A percentile compares a stretch with the other conserved stretches of the same genome.
These are phyloP conservation scores for Psilocybe cubensis DNA, from an alignment of 768 basidiomycete species.

Conservation along the genomic window DNA sequence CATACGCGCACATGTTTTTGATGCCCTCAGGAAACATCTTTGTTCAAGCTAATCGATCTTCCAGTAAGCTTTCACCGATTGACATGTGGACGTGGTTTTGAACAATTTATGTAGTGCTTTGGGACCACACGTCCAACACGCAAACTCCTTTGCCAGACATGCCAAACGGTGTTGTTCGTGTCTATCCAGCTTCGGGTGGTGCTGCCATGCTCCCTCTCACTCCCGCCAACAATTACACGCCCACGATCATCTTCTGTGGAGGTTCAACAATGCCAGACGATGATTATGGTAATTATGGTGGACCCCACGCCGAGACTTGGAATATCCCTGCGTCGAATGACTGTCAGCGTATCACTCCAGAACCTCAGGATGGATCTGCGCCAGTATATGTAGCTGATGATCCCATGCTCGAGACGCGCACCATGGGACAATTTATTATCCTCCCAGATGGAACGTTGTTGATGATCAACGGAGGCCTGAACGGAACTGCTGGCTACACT, in stretches of 20 bases:
- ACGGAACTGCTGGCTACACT: conserved; percentile 85
- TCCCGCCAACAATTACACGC: conserved; percentile 83
- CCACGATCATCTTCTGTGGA: conserved; percentile 88
- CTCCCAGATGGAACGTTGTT: conserved; percentile 77
- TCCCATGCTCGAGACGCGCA: conserved; percentile 70
- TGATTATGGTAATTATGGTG: conserved; percentile 76
- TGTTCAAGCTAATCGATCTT: conserved; percentile 80
- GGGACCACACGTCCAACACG: conserved; percentile 45
- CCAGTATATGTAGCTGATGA: conserved; percentile 73
- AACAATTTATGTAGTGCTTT: conserved; percentile 19
- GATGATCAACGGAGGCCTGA: conserved; percentile 77
- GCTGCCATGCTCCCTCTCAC: conserved; percentile 90
- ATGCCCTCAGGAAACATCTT: conserved; percentile 78
- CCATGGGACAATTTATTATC: conserved; percentile 90
- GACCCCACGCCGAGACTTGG: conserved; percentile 74
- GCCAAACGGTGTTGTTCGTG: conserved; percentile 73
- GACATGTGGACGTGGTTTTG: too few relatives aligned
- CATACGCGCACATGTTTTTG: conserved; percentile 73
- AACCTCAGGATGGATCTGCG: conserved; percentile 66
- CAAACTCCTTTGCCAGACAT: conserved; percentile 70
- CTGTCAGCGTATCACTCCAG: conserved; percentile 85
- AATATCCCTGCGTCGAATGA: conserved; percentile 65
- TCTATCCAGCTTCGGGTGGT: conserved; percentile 89
- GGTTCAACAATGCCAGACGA: conserved; percentile 76
- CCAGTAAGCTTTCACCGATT: too few relatives aligned